Evolutionary conservation across 2,329 filamentous ascomycete species (phyloP), one percentile per base, ranked within the genome.

Genomic region (Triangularia verruculosa): DNA sequence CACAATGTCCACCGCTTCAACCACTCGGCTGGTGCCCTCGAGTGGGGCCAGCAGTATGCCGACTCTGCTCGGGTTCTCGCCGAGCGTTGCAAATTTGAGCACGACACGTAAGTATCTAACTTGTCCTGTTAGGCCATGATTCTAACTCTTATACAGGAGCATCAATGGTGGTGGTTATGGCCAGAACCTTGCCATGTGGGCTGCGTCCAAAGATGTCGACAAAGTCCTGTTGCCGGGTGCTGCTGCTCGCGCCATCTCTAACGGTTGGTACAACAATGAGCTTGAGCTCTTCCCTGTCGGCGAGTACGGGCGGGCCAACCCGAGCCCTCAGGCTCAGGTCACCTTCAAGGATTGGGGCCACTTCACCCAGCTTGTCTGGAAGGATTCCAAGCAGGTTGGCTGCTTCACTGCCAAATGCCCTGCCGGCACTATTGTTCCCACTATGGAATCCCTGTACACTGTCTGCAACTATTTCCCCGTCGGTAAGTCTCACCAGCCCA

Each of bases 181-280:
- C 67, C 95, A 99, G 80, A 99, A 98, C 84, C 89, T 98, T 64
- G 94, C 91, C 73, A 88, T 89, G 69, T 82, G 76, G 74, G 83
- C 78, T 56, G 76, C 76, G 57, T 75, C 76, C 27, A 76, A 71
- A 39, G 70, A 79, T 55, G 75, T 79, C 24, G 68, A 76, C 65
- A 67, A 73, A 66, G 82, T 88, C 69, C 82, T 85, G 65, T 72
- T 77, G 1, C 74, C 78, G n/a, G 77, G 76, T 65, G 83, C 87
- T 55, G 81, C 91, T 67, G 86, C 86, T 61, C 81, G 84, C 67
- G 87, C 89, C 69, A 88, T 94, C 74, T 91, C 88, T 72, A 85
- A 94, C 74, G 82, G 89, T 78, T 97, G 95, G 92, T 97, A 97
- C 85, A 92, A 95, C 75, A 85, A 85, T 71, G 92, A 97, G 77